phyloP scores from a whole-genome alignment of 208 protist species.

The Leptomonas pyrrhocoris region DNA sequence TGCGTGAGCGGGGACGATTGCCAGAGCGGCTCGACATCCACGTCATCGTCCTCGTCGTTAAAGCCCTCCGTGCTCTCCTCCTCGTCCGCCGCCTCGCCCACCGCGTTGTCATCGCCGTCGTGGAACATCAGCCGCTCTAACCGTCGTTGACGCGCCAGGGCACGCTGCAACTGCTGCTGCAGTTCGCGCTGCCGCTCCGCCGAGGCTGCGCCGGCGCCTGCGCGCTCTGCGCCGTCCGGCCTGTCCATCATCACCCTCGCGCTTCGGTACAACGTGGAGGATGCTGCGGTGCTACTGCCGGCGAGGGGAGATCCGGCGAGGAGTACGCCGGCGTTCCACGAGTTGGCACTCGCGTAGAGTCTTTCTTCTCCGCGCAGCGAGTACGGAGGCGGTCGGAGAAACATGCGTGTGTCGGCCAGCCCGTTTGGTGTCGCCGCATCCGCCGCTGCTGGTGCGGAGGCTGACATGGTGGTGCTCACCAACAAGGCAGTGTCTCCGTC shows the following conservation, averaged over 20 bases:
- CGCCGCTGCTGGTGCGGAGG: neutral
- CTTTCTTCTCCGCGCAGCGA: neutral
- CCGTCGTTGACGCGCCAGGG: conserved; percentile 8
- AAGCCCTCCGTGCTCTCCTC: neutral
- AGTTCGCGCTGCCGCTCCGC: conserved; percentile 10
- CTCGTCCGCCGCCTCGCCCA: neutral
- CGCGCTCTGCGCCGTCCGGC: no score
- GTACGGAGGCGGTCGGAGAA: conserved; percentile 8
- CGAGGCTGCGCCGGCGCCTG: neutral
- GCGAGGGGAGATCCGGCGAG: neutral
- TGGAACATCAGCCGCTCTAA: conserved; percentile 20
- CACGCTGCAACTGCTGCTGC: conserved; percentile 16
- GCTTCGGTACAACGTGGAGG: conserved; percentile 18
- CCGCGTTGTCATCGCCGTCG: conserved; percentile 6
- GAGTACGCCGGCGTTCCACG: neutral
- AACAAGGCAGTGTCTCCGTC: no score
- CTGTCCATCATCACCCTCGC: no score
- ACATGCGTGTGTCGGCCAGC: conserved; percentile 15
- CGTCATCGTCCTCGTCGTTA: neutral
- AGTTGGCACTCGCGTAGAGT: neutral
- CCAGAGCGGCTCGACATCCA: conserved; percentile 9
- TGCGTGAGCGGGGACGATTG: neutral
- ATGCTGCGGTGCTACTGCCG: no score
- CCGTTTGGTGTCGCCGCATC: conserved; percentile 6
- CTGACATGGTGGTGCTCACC: neutral